Base-by-base conservation (phyloP, 306 rosid genomes). In the Sindora glabra region DNA sequence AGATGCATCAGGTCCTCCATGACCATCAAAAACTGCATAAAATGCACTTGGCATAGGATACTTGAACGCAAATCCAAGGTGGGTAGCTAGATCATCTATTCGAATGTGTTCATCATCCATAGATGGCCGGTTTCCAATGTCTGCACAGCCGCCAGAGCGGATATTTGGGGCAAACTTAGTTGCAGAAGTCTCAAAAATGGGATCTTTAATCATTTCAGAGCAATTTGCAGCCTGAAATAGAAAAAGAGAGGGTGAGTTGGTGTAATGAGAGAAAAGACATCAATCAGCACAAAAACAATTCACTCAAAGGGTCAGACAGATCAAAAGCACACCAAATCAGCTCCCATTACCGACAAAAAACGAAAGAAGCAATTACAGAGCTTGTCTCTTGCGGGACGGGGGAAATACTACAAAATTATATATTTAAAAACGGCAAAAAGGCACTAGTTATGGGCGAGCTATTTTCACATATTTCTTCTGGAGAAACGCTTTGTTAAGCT, bases 11-110 rank as follows among this genome's bases (percentile, higher is more conserved):
- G 95, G 86, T n/a, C 98, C 98, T 16, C 85, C 96, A 44, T 92
- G 98, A 36, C 98, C 98, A 49, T 92, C 98, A 65, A 92, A 86
- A 47, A 92, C 85, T 2, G 88, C 98, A 79, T 92, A 92, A 68
- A 92, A 92, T 1, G 95, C 84, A 68, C 87, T 70, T 0, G 86
- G 89, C 54, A 69, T 58, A 1, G 85, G 73, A 38, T 24, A 76
- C 52, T 76, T 74, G 63, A 70, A 78, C 65, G 74, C 60, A 77
- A 83, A 56, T 59, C 85, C 82, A 47, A 81, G 77, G 55, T 77
- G 83, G 40, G 77, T 65, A 65, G 95, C 87, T 13, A 92, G 81
- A 73, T 92, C 94, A 50, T 92, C 98, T 0, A 92, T 83, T 34
- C 29, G 53, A 40, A 92, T 71, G 75, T 92, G 98, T 42, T 92